A percentile compares a stretch with the other conserved stretches of the same genome.
These are phyloP conservation scores for Pezicula rhizophila DNA, from an alignment of 2,329 filamentous ascomycete genomes.

Conservation along the genomic window DNA sequence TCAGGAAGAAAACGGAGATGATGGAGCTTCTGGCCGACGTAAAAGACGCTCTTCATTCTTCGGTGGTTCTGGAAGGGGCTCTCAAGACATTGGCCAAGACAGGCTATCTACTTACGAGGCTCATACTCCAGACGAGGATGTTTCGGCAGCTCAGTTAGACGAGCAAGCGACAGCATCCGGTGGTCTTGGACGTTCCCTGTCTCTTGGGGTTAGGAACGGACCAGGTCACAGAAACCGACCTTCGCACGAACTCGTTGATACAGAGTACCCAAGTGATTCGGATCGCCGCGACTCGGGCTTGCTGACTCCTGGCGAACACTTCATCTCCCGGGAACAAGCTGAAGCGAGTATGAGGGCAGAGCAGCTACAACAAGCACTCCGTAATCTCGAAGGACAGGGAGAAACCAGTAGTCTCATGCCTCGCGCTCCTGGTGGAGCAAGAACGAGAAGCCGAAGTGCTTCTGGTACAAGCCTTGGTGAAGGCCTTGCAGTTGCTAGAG, in stretches of 20 bases:
- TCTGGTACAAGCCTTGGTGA: background rate
- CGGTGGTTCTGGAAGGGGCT: background rate
- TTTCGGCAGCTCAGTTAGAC: background rate
- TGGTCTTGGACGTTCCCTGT: background rate
- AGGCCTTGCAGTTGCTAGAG: background rate
- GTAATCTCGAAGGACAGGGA: background rate
- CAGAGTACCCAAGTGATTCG: background rate
- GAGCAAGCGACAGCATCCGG: background rate
- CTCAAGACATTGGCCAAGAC: background rate
- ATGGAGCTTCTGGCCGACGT: background rate
- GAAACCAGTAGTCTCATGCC: background rate
- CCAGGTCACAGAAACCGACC: background rate
- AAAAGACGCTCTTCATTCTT: background rate
- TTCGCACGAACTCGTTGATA: background rate
- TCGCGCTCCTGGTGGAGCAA: background rate
- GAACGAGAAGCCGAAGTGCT: background rate
- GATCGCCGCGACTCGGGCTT: background rate
- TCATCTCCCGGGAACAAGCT: background rate
- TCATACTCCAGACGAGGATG: background rate
- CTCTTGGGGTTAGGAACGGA: slow-evolving; percentile 1
- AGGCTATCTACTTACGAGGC: background rate
- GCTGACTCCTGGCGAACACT: background rate
- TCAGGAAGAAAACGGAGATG: slow-evolving; percentile 26
- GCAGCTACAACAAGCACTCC: background rate
- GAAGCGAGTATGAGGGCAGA: background rate